Evolutionary conservation across 495 filamentous ascomycete species (phyloP).

Genomic region (Cercophora sp.): DNA sequence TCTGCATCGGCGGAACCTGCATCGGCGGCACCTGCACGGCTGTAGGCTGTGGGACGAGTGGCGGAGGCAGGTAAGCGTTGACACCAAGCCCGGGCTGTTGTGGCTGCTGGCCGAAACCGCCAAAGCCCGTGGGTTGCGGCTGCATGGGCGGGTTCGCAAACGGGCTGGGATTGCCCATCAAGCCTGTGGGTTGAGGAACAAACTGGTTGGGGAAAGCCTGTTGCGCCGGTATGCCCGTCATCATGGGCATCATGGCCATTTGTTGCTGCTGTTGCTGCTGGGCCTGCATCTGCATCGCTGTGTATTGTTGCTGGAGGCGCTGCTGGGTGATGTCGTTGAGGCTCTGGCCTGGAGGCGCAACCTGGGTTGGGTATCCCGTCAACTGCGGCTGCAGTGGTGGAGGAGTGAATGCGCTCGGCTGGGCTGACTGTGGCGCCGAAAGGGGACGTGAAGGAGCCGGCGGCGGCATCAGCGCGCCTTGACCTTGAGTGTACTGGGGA

Average conservation of each 20-base stretch:
- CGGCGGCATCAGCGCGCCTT: constrained; percentile 65
- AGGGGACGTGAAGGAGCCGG: constrained; percentile 80
- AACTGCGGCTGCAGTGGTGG: constrained; percentile 79
- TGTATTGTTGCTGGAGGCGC: constrained; percentile 56
- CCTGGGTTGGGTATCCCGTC: constrained; percentile 63
- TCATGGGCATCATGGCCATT: constrained; percentile 35
- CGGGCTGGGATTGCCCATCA: constrained; percentile 33
- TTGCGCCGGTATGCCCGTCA: constrained; percentile 46
- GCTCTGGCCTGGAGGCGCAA: constrained; percentile 73
- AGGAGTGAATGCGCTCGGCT: constrained; percentile 66
- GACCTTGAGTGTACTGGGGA: constrained; percentile 54
- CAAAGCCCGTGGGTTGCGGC: constrained; percentile 63
- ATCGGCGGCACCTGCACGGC: constrained; percentile 53
- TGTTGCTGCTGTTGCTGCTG: constrained; percentile 30
- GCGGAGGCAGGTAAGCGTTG: constrained; percentile 52
- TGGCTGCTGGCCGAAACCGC: constrained; percentile 40
- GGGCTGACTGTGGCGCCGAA: constrained; percentile 83
- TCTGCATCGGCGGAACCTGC: constrained; percentile 46
- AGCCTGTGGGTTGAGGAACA: constrained; percentile 43
- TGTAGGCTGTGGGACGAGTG: constrained; percentile 46
- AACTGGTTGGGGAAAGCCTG: constrained; percentile 54
- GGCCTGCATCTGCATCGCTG: constrained; percentile 20
- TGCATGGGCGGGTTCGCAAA: constrained; percentile 53
- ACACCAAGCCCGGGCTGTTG: constrained; percentile 46
- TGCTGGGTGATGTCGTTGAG: constrained; percentile 67